Conservation (phyloP, 2,329 filamentous ascomycete genomes). For the Nothophoma quercina region DNA sequence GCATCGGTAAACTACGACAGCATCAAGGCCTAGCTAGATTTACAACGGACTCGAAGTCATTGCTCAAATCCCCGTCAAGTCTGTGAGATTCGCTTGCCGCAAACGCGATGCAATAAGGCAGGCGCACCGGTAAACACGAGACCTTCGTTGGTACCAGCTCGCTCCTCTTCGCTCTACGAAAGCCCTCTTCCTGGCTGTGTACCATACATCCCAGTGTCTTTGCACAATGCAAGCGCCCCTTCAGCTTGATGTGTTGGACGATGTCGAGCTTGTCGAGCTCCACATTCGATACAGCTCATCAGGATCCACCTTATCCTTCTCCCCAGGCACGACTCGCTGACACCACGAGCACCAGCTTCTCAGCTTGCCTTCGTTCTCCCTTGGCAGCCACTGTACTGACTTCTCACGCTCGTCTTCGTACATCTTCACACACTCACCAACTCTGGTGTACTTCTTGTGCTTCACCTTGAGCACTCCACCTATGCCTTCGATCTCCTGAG, state of each 20-base stretch:
- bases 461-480: constrained; percentile 89
- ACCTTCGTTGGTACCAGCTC: no score
- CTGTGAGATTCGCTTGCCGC: no score
- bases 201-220: no score
- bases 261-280: constrained; percentile 12
- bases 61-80: no score
- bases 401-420: constrained; percentile 67
- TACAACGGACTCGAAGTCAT: no score
- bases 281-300: constrained; percentile 10
- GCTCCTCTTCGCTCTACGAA: no score
- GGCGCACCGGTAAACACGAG: no score
- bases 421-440: constrained; percentile 86
- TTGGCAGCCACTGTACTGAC: constrained; percentile 66
- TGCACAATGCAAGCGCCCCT: no score
- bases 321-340: constrained; percentile 73
- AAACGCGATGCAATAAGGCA: no score
- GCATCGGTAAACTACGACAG: no score
- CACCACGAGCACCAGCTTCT: constrained; percentile 96
- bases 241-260: constrained; percentile 2
- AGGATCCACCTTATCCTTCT: constrained; percentile 49
- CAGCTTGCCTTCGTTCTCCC: constrained; percentile 72
- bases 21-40: no score
- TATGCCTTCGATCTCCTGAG: constrained; percentile 91
- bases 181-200: no score
- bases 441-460: constrained; percentile 79